Evolutionary conservation across 176 grass and related monocot species (phyloP), one percentile per base, ranked within the genome.

Genomic region (Elymus sibiricus): DNA sequence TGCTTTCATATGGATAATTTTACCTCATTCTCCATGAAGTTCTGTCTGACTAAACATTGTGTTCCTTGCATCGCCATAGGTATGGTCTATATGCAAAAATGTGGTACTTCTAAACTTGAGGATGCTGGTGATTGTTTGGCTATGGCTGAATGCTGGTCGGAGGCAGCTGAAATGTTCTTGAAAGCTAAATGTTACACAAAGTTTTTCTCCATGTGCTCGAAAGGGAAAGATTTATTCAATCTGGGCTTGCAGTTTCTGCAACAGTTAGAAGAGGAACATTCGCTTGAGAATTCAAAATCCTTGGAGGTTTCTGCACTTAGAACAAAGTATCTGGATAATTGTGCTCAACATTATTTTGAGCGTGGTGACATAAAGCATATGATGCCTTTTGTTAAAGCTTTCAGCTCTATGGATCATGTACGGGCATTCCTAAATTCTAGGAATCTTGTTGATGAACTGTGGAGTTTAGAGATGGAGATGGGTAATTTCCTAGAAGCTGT

Each of bases 91-190:
- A 78, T 91, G 82, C 85, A 95, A 77, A 93, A 90, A 79, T 94
- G 84, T 86, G 84, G 92, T 78, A 88, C 42, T 70, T 95, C 90
- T 37, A 93, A 75, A 64, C 86, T 97, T 61, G 83, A 95, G 53
- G 88, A 89, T 88, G 92, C 95, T 6, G 95, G 78, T 10, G 85
- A 97, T 11, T 97, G 95, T 62, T 97, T 97, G 62, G 69, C 35
- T 32, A 76, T 35, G 37, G 55, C 59, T 79, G 83, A 90, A 72
- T 71, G 79, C 79, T 95, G 90, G 92, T 43, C 46, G 27, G 74
- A 19, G 64, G 95, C 95, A 70, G 95, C 92, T 49, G 70, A 93
- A 58, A 70, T 73, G 9, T 98, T 91, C 70, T 92, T 92, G 15
- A 89, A 85, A 91, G 92, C 82, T 34, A 95, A 86, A 74, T 98